Evolutionary conservation across 331 rosid species (phyloP).

Genomic region (Prunus yedoensis): DNA sequence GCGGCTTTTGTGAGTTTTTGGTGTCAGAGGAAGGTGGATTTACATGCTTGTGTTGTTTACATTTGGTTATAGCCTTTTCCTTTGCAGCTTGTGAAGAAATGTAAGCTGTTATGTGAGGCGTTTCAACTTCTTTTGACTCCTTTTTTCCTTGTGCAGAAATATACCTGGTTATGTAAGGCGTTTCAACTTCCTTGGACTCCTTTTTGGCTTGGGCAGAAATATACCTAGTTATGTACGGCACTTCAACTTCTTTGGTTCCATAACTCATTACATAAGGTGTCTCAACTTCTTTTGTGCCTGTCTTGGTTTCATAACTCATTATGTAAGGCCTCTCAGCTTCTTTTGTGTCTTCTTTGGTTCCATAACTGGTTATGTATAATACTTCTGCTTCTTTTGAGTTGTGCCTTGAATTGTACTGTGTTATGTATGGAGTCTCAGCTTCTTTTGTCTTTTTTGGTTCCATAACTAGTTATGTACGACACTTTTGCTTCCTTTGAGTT

Average conservation of each 20-base stretch:
- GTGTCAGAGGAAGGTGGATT: background rate
- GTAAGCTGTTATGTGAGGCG: slow-evolving; percentile 15
- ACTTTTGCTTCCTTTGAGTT: background rate
- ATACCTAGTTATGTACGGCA: background rate
- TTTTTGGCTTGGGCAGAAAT: too few species aligned
- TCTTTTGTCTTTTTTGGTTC: background rate
- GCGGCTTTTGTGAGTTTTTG: background rate
- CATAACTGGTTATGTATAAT: background rate
- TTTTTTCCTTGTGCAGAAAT: background rate
- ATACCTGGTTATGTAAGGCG: too few species aligned
- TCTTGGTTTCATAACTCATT: background rate
- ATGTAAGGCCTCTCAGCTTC: background rate
- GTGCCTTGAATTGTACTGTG: too few species aligned
- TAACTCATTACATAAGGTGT: background rate
- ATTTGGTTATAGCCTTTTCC: background rate
- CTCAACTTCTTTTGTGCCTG: background rate
- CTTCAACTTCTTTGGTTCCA: background rate
- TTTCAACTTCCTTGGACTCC: too few species aligned
- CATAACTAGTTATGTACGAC: background rate
- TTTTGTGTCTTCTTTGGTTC: background rate
- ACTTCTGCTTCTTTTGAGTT: background rate
- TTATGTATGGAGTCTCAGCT: background rate
- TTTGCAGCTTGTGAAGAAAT: too few species aligned
- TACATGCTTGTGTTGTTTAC: background rate
- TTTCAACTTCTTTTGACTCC: too few species aligned